These are phyloP conservation scores for Platismatia glauca DNA, from an alignment of 495 filamentous ascomycete genomes.

Conservation along the genomic window DNA sequence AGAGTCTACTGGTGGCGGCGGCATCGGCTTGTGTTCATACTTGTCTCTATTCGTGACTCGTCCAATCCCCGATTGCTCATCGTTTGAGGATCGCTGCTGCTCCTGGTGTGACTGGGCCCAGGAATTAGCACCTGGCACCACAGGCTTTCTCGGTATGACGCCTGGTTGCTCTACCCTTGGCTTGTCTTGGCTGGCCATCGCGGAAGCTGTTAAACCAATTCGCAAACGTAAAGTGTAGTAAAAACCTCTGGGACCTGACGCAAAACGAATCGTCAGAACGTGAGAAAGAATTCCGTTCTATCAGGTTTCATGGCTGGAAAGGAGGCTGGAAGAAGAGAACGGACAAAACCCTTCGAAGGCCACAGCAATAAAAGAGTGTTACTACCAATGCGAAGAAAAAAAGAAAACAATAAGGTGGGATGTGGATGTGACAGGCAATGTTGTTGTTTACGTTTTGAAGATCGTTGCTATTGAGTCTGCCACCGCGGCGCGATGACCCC, in stretches of 20 bases:
- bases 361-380: not conserved
- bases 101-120: conserved; percentile 20
- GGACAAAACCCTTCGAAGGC: not conserved
- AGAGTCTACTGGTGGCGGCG: conserved; percentile 16
- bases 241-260: not conserved
- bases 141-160: conserved; percentile 11
- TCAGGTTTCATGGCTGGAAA: not conserved
- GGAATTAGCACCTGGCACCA: conserved; percentile 17
- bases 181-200: conserved; percentile 10
- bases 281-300: not conserved
- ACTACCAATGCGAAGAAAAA: not conserved
- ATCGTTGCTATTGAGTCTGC: not conserved
- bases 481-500: not conserved
- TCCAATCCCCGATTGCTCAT: not conserved
- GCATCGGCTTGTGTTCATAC: conserved; percentile 28
- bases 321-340: not conserved
- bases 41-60: conserved; percentile 19
- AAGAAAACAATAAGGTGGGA: not conserved
- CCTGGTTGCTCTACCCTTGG: conserved; percentile 12
- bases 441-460: not conserved
- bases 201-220: not conserved
- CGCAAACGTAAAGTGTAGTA: not conserved
- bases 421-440: not conserved
- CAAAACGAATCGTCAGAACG: not conserved
- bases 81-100: not conserved